phyloP scores from a whole-genome alignment of 2,329 filamentous ascomycete genomes.

The Monosporascus sp. region DNA sequence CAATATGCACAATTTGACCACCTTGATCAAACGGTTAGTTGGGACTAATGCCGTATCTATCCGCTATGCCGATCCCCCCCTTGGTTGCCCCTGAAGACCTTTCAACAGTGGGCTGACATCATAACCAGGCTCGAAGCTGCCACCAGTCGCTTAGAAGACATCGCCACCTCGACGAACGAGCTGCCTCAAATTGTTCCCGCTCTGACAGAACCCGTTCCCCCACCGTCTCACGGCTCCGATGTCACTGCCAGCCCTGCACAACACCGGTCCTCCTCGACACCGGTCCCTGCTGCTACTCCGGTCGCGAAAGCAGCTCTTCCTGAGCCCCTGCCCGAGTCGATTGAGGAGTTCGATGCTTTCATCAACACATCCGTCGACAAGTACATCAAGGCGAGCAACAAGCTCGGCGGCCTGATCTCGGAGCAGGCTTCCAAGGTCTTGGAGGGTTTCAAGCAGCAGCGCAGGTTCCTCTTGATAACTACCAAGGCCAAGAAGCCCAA shows the following conservation, averaged over 20 bases:
- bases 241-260: constrained; percentile 31
- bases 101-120: constrained; percentile 38
- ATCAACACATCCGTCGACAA: constrained; percentile 68
- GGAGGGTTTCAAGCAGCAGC: constrained; percentile 73
- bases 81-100: constrained; percentile 7
- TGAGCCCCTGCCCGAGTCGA: constrained; percentile 65
- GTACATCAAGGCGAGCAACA: constrained; percentile 72
- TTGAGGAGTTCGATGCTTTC: constrained; percentile 83
- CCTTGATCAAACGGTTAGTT: constrained; percentile 92
- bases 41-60: background rate
- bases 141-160: constrained; percentile 92
- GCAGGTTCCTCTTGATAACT: constrained; percentile 80
- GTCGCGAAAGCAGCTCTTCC: constrained; percentile 31
- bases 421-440: constrained; percentile 63
- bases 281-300: constrained; percentile 19
- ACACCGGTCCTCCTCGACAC: constrained; percentile 34
- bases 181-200: constrained; percentile 46
- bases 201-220: constrained; percentile 34
- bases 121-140: constrained; percentile 84
- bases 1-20: constrained; percentile 95
- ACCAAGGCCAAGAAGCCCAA: constrained; percentile 92
- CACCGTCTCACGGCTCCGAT: constrained; percentile 29
- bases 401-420: constrained; percentile 70
- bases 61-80: constrained; percentile 10
- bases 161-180: constrained; percentile 71